Evolutionary conservation across 2,329 filamentous ascomycete species (phyloP).

Genomic region (Sclerotinia sclerotiorum): DNA sequence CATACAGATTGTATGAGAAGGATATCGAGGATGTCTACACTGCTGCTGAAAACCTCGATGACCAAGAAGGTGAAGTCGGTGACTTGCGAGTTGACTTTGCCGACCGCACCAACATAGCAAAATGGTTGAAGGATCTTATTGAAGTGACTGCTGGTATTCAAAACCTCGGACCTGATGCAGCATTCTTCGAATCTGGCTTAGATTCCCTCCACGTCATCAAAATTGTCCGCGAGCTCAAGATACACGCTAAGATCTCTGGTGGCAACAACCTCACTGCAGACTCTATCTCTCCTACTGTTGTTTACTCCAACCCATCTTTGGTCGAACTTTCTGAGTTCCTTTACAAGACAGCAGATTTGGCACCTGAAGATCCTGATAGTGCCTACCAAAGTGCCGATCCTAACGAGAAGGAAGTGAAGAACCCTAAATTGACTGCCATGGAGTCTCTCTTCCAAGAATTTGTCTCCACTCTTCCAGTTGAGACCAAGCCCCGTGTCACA

Average conservation of each 20-base stretch:
- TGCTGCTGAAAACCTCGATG: constrained; percentile 27
- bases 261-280: constrained; percentile 21
- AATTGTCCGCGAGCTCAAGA: constrained; percentile 25
- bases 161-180: constrained; percentile 19
- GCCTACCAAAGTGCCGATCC: constrained; percentile 24
- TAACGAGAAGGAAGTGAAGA: constrained; percentile 5
- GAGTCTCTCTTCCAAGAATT: constrained; percentile 24
- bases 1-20: constrained; percentile 37
- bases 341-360: constrained; percentile 22
- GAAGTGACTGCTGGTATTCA: constrained; percentile 22
- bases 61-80: constrained; percentile 10
- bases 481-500: constrained; percentile 3
- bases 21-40: constrained; percentile 42
- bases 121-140: constrained; percentile 21
- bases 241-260: constrained; percentile 23
- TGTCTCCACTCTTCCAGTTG: constrained; percentile 21
- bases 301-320: constrained; percentile 25
- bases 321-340: constrained; percentile 23
- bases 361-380: constrained; percentile 19
- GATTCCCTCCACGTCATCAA: constrained; percentile 28
- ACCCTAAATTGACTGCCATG: constrained; percentile 22
- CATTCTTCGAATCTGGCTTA: constrained; percentile 27
- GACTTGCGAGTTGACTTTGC: constrained; percentile 24
- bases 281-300: constrained; percentile 13
- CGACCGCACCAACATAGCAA: constrained; percentile 19